Conservation (phyloP, 1,284 basidiomycete genomes). For the Paramarasmius palmivorus region DNA sequence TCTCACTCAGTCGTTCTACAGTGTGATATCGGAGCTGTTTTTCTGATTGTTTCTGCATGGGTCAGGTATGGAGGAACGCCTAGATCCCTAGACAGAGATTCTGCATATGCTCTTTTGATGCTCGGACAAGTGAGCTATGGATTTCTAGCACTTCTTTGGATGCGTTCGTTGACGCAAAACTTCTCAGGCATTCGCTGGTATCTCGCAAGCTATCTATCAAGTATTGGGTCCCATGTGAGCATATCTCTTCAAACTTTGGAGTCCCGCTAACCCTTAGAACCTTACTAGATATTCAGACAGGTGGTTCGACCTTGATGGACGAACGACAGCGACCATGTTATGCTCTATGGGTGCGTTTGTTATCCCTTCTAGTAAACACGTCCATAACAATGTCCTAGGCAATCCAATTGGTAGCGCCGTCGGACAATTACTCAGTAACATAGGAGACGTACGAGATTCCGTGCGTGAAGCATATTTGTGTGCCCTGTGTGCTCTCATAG, state of each 20-base stretch:
- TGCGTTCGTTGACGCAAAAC: neutral
- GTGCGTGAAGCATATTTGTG: constrained; percentile 41
- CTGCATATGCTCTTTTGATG: constrained; percentile 63
- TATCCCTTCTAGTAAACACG: constrained; percentile 2
- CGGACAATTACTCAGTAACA: constrained; percentile 65
- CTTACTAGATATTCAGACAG: constrained; percentile 74
- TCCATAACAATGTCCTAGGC: constrained; percentile 34
- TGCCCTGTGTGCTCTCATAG: neutral
- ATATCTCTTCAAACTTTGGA: neutral
- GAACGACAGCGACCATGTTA: constrained; percentile 80
- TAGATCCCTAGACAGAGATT: constrained; percentile 42
- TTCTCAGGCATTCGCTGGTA: constrained; percentile 48
- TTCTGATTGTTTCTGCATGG: constrained; percentile 67
- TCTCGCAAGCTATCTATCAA: constrained; percentile 69
- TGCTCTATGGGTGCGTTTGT: constrained; percentile 59
- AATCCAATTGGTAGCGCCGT: constrained; percentile 70
- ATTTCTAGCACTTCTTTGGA: neutral
- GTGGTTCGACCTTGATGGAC: constrained; percentile 74
- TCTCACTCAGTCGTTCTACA: no score
- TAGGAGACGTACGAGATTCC: constrained; percentile 52
- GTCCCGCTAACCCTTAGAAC: neutral
- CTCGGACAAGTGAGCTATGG: constrained; percentile 60
- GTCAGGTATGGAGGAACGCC: constrained; percentile 72
- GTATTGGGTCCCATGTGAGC: constrained; percentile 51
- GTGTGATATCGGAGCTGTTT: constrained; percentile 56